Percentiles rank a stretch among this genome's conserved stretches.
phyloP scores from a whole-genome alignment of 306 rosid species.

The Casuarina equisetifolia region DNA sequence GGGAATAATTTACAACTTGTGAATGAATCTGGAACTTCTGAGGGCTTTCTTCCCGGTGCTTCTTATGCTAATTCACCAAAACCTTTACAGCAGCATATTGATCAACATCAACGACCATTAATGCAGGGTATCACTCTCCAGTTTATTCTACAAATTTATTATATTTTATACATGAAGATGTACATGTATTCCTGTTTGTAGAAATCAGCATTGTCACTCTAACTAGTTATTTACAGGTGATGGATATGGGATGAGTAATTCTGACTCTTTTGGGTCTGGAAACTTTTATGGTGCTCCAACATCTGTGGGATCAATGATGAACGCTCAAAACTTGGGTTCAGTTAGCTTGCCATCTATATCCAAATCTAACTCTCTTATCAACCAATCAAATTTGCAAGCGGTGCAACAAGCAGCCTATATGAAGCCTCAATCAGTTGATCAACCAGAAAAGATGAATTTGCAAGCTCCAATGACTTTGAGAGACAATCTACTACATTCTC shows the following conservation, averaged over 20 bases:
- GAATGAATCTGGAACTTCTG: constrained; percentile 67
- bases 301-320: constrained; percentile 74
- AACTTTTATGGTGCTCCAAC: constrained; percentile 58
- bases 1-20: constrained; percentile 59
- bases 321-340: constrained; percentile 62
- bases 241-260: constrained; percentile 64
- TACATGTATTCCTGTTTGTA: constrained; percentile 11
- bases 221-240: constrained; percentile 64
- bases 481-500: constrained; percentile 61
- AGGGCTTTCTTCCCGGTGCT: constrained; percentile 52
- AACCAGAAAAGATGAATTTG: constrained; percentile 71
- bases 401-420: constrained; percentile 61
- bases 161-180: neutral
- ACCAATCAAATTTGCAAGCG: constrained; percentile 66
- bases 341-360: constrained; percentile 58
- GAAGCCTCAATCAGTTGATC: constrained; percentile 64
- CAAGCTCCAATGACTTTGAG: constrained; percentile 63
- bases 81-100: constrained; percentile 65
- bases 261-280: constrained; percentile 71
- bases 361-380: constrained; percentile 54
- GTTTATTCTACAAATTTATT: neutral
- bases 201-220: constrained; percentile 29
- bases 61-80: constrained; percentile 63
- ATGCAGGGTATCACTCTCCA: constrained; percentile 55
- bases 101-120: constrained; percentile 58